A percentile compares a stretch with the other conserved stretches of the same genome.
Conservation (phyloP, 306 rosid species). For the Cyamopsis tetragonoloba region DNA sequence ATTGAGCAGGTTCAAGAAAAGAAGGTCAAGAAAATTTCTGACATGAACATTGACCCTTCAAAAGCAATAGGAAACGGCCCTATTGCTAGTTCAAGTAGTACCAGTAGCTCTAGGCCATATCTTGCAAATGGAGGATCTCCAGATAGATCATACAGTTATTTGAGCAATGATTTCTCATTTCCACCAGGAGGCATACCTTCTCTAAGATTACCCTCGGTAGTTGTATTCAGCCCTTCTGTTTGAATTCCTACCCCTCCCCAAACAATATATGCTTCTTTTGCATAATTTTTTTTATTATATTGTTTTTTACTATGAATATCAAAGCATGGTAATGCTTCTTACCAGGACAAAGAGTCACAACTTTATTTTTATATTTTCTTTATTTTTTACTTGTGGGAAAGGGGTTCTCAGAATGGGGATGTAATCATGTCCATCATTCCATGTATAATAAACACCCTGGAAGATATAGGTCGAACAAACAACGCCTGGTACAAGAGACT, state of each 20-base stretch:
- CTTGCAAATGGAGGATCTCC: conserved; percentile 83
- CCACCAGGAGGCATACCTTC: conserved; percentile 81
- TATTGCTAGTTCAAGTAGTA: conserved; percentile 78
- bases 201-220: conserved; percentile 82
- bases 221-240: conserved; percentile 38
- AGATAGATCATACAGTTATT: conserved; percentile 50
- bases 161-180: conserved; percentile 59
- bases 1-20: conserved; percentile 88
- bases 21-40: conserved; percentile 91
- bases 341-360: background rate
- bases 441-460: background rate
- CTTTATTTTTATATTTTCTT: background rate
- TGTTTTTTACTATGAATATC: background rate
- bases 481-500: background rate
- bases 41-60: conserved; percentile 76
- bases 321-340: background rate
- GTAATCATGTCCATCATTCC: background rate
- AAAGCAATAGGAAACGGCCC: conserved; percentile 76
- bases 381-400: background rate
- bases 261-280: background rate
- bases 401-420: background rate
- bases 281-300: background rate
- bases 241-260: background rate
- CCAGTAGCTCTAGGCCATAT: conserved; percentile 47
- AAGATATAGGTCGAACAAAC: background rate